These are phyloP conservation scores for Xerocomellus dryophilus DNA, from an alignment of 768 basidiomycete species.

Conservation along the genomic window DNA sequence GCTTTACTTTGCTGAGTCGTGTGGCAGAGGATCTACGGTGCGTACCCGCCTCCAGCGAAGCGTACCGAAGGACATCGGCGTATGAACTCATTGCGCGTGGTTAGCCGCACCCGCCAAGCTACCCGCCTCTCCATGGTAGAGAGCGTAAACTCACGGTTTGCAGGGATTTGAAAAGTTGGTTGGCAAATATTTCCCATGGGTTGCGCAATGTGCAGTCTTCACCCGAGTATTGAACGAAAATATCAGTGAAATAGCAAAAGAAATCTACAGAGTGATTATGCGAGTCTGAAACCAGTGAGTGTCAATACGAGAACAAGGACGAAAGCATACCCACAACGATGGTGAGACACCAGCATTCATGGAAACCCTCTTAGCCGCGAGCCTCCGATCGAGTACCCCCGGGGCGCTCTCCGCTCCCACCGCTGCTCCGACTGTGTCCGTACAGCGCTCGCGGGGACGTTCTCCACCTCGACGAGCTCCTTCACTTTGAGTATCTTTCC, in stretches of 20 bases:
- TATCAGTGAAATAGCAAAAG: neutral
- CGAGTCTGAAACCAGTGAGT: neutral
- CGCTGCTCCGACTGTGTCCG: slow-evolving; percentile 69
- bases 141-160: too few relatives aligned
- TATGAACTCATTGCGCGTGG: too few relatives aligned
- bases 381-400: slow-evolving; percentile 61
- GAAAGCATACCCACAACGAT: slow-evolving; percentile 5
- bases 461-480: slow-evolving; percentile 86
- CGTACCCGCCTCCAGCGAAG: too few relatives aligned
- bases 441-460: slow-evolving; percentile 68
- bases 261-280: neutral
- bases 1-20: too few relatives aligned
- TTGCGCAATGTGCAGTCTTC: too few relatives aligned
- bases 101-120: too few relatives aligned
- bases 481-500: slow-evolving; percentile 87
- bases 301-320: neutral
- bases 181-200: too few relatives aligned
- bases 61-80: too few relatives aligned
- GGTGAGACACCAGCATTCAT: slow-evolving; percentile 1
- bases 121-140: too few relatives aligned
- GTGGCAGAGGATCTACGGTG: too few relatives aligned
- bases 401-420: slow-evolving; percentile 58
- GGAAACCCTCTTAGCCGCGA: slow-evolving; percentile 29
- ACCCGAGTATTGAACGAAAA: neutral
- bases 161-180: too few relatives aligned